Base-by-base conservation (phyloP, 352 stramenopile genomes). In the Globisporangium rhizosaccharum region DNA sequence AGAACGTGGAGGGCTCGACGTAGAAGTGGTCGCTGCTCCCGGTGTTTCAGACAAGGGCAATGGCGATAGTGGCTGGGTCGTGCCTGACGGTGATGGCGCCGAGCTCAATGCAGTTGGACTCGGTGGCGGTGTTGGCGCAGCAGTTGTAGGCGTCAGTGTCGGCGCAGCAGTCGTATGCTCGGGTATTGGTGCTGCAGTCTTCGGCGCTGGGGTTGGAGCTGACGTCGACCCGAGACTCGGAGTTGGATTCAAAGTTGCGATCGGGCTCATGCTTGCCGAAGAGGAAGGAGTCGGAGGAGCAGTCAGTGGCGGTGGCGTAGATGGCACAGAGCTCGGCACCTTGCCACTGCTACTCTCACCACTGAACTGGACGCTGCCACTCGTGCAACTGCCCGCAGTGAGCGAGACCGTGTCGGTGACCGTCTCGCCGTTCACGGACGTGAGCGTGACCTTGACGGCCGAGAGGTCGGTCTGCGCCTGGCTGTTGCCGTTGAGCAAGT, bases 401-500 rank as follows among this genome's bases (percentile, higher is more conserved):
- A 89, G 67, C 23, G 76, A 70, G 37, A 85, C 81, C 0, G 71
- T 77, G 26, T 76, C 79, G 3, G 63, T 62, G 54, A 87, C 75
- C 26, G 69, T 70, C 44, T 88, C 76, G 14, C 75, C 78, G 52
- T 65, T 62, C 42, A 82, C 56, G 17, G 78, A 88, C 5, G 76
- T 85, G 48, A 90, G 73, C 10, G 61, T 56, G 26, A 88, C 63
- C 28, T 76, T 66, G 11, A 80, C 61, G 0, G 64, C 61, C 14
- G 68, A 72, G 6, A 87, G 65, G 55, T 87, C 69, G 20, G 30
- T 42, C 28, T 63, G 53, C n/a, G 28, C 23, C 47, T 70, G 46
- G 41, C 63, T 52, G 3, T 70, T 41, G 2, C 73, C 73, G 36
- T 79, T 53, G n/a, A 85, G 61, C 23, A 83, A 25, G 65, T 76